These are phyloP conservation scores for Ruellia speciosa DNA, from an alignment of 305 asterid genomes.

Conservation along the genomic window DNA sequence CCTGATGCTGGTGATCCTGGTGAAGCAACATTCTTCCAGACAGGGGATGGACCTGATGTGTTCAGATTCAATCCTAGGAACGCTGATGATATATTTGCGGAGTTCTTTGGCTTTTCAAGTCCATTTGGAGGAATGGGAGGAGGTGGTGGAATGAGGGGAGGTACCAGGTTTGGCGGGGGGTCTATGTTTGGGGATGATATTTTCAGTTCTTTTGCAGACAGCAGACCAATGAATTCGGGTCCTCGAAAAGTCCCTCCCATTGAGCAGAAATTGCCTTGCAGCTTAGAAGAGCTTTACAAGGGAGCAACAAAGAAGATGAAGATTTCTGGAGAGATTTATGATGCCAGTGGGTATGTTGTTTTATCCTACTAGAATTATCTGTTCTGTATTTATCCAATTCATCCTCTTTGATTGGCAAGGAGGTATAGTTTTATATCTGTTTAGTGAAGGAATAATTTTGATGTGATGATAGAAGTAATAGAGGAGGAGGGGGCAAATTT, in stretches of 20 bases:
- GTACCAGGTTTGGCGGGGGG: conserved; percentile 42
- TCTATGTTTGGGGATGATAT: conserved; percentile 72
- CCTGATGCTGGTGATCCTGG: conserved; percentile 49
- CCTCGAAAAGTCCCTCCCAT: conserved; percentile 43
- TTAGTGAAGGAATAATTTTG: too few species aligned
- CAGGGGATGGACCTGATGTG: conserved; percentile 66
- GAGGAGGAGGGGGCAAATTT: too few species aligned
- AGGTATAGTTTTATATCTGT: too few species aligned
- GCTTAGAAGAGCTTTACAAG: conserved; percentile 50
- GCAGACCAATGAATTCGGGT: conserved; percentile 32
- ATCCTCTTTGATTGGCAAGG: too few species aligned
- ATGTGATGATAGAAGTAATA: too few species aligned
- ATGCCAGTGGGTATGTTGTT: conserved; percentile 48
- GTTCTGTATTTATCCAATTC: too few species aligned
- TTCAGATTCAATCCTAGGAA: conserved; percentile 73
- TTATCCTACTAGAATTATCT: too few species aligned
- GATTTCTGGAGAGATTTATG: conserved; percentile 48
- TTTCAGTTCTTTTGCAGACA: conserved; percentile 61
- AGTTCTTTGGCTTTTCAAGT: conserved; percentile 64
- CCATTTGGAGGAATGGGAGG: conserved; percentile 73
- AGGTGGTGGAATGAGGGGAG: conserved; percentile 48
- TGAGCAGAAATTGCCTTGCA: conserved; percentile 44
- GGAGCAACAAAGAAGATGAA: conserved; percentile 61
- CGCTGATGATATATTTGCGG: conserved; percentile 77
- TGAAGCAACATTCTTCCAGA: conserved; percentile 58